Conservation (phyloP, 2,329 filamentous ascomycete species). For the Dichotomopilus funicola region DNA sequence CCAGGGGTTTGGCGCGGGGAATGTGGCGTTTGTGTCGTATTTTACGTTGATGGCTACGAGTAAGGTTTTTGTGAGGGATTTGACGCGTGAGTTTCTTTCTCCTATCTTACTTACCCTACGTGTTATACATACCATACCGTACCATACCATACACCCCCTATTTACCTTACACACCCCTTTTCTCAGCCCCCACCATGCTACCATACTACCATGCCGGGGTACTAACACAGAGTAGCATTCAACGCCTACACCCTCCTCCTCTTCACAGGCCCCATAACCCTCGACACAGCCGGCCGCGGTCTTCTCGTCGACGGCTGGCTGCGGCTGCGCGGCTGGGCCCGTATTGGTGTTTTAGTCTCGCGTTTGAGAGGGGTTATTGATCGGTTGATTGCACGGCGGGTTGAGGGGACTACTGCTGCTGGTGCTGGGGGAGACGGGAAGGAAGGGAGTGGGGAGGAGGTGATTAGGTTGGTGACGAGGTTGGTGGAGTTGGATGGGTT, state of each 20-base stretch:
- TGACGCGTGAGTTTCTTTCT: constrained; percentile 63
- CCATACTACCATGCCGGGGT: neutral
- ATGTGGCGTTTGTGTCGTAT: constrained; percentile 76
- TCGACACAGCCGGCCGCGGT: constrained; percentile 83
- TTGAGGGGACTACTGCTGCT: constrained; percentile 60
- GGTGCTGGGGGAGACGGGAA: too few relatives aligned
- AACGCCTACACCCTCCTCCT: constrained; percentile 84
- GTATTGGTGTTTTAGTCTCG: constrained; percentile 84
- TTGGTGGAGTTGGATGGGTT: constrained; percentile 86
- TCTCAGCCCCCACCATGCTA: neutral
- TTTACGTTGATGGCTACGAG: constrained; percentile 87
- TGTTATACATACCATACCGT: neutral
- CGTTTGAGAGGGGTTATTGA: constrained; percentile 82
- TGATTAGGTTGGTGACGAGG: constrained; percentile 70
- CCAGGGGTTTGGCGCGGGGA: constrained; percentile 63
- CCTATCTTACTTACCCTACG: neutral
- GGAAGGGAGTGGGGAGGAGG: constrained; percentile 43
- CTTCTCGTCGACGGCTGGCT: constrained; percentile 91
- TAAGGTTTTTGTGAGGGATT: constrained; percentile 85
- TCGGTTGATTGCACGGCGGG: constrained; percentile 69
- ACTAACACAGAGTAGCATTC: constrained; percentile 50
- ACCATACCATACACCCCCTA: neutral
- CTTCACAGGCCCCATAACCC: constrained; percentile 75
- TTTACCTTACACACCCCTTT: neutral
- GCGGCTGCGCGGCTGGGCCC: constrained; percentile 78